Evolutionary conservation across 2,329 filamentous ascomycete genomes (phyloP).

Genomic region (Amauroascus verrucosus): DNA sequence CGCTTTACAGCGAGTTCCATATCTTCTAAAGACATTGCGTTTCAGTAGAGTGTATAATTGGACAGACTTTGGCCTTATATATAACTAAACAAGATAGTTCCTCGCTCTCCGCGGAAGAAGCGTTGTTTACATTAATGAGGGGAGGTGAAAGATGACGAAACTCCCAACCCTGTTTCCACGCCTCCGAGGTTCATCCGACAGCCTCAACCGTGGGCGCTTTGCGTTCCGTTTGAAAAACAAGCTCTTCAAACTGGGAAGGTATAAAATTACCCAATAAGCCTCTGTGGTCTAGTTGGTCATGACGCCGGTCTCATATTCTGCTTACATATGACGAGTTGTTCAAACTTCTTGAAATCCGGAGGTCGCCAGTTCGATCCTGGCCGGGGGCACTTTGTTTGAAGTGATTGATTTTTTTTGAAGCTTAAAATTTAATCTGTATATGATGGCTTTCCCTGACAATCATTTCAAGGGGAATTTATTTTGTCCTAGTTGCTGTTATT

Average conservation of each 20-base stretch:
- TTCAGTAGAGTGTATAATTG: neutral
- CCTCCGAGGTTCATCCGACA: conserved; percentile 6
- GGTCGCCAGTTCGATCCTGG: conserved; percentile 18
- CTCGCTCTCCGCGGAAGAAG: neutral
- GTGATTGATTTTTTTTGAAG: neutral
- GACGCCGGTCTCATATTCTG: conserved; percentile 16
- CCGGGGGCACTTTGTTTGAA: conserved; percentile 14
- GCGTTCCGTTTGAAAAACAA: too few species aligned
- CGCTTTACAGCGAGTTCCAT: conserved; percentile 62
- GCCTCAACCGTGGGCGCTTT: neutral
- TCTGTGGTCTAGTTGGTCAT: conserved; percentile 18
- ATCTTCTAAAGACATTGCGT: conserved; percentile 6
- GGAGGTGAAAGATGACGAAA: neutral
- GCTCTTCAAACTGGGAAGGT: neutral
- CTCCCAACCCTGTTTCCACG: neutral
- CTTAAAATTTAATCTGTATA: too few species aligned
- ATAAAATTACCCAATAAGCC: conserved; percentile 3
- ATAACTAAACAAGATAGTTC: neutral
- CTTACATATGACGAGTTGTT: conserved; percentile 14
- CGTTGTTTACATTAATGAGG: neutral
- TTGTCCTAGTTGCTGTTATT: too few species aligned
- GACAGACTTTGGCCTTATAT: neutral
- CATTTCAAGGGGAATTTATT: too few species aligned
- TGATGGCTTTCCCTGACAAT: too few species aligned
- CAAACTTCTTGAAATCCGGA: conserved; percentile 15